Base-by-base conservation (phyloP, 2,329 filamentous ascomycete species). In the Fonsecaea nubica region DNA sequence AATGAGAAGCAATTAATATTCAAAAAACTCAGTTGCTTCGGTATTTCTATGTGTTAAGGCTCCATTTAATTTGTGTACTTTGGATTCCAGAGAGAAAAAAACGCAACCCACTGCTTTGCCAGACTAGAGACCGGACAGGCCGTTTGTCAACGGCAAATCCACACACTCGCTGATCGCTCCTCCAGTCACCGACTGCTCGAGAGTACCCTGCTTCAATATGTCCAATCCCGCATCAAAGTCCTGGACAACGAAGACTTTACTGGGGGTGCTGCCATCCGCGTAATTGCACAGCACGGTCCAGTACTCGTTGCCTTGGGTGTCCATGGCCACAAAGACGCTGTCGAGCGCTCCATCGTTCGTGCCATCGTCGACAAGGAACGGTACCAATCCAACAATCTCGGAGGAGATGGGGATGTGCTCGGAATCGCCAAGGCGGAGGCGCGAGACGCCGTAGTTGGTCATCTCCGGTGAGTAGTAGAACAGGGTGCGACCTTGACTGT, bases 281-380 rank as follows among this genome's bases (percentile, higher is more conserved):
- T 42, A 42, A 10, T 42, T 42, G 40, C 40, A 42, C 40, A 42
- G 15, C 13, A 42, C 40, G 3, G 40, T 42, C 40, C 40, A 42
- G 40, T 42, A 42, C 40, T 42, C 40, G 40, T 42, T 42, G 40
- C 40, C 40, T 42, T 42, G 40, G 40, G 40, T 42, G 15, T 42
- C 40, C 40, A 42, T 42, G 40, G 40, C 40, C 4, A 42, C 40
- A 10, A 42, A 42, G 15, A 42, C 40, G 15, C 40, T 42, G 40
- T 42, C 40, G 40, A 42, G 40, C 4, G 40, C 40, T 10, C 40
- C 40, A 10, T 42, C 40, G 15, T 42, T 42, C 15, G 40, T 42
- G 13, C 15, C 40, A 8, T 42, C 40, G 15, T 42, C 40, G 15
- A 42, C 40, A 13, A 42, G 13, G 15, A 42, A 42, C 15, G 40